Conservation (phyloP, 1,139 yeast genomes). For the Wickerhamomyces sp. region DNA sequence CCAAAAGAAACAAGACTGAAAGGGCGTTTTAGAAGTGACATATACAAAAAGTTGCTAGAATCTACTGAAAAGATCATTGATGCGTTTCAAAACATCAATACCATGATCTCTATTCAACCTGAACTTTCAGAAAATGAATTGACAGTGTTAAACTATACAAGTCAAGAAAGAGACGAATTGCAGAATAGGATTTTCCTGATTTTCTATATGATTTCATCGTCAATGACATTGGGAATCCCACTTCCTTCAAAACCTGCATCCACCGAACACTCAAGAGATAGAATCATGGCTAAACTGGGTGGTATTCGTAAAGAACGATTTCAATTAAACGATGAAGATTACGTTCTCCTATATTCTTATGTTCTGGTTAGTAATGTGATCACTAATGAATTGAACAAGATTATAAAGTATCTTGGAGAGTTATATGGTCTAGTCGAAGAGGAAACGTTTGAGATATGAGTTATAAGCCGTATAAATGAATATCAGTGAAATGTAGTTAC, state of each 20-base stretch:
- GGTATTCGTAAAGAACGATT: conserved; percentile 38
- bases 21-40: conserved; percentile 59
- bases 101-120: conserved; percentile 62
- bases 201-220: conserved; percentile 75
- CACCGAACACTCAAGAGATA: conserved; percentile 68
- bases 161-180: conserved; percentile 58
- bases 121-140: conserved; percentile 48
- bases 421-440: conserved; percentile 56
- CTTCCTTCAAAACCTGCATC: conserved; percentile 74
- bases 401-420: conserved; percentile 49
- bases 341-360: conserved; percentile 70
- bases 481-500: neutral
- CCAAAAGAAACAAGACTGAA: conserved; percentile 72
- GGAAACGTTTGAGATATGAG: conserved; percentile 21
- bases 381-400: conserved; percentile 56
- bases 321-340: conserved; percentile 46
- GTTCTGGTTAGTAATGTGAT: conserved; percentile 66
- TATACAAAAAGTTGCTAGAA: conserved; percentile 46
- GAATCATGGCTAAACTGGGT: conserved; percentile 59
- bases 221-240: conserved; percentile 72
- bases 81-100: conserved; percentile 66
- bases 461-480: no score
- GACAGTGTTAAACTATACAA: conserved; percentile 50
- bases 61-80: conserved; percentile 66
- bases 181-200: conserved; percentile 68